Evolutionary conservation across 345 rosid species (phyloP).

Genomic region (Pistacia vera): DNA sequence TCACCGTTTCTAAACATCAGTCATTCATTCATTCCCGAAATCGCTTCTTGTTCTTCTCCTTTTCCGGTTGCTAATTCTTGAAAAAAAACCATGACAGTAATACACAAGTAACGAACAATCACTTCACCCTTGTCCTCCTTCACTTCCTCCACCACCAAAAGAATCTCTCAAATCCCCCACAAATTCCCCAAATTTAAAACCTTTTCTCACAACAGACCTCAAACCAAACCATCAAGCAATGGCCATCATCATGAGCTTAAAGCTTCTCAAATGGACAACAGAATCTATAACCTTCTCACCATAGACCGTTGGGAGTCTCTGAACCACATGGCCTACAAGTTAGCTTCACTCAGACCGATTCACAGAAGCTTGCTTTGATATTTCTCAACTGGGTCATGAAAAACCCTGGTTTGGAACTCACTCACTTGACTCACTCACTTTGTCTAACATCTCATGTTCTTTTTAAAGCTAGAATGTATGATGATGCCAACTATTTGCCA

Average conservation of each 20-base stretch:
- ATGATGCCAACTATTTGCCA: slow-evolving; percentile 39
- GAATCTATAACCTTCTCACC: too few relatives aligned
- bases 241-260: background rate
- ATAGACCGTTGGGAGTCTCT: too few relatives aligned
- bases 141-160: slow-evolving; percentile 28
- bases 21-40: too few relatives aligned
- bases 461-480: slow-evolving; percentile 83
- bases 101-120: background rate
- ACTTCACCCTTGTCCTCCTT: slow-evolving; percentile 20
- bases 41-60: too few relatives aligned
- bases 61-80: too few relatives aligned
- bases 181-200: slow-evolving; percentile 28
- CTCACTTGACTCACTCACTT: slow-evolving; percentile 55
- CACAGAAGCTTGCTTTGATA: too few relatives aligned
- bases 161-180: slow-evolving; percentile 20
- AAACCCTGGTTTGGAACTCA: slow-evolving; percentile 68
- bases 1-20: too few relatives aligned
- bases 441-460: slow-evolving; percentile 72
- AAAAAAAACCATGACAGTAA: too few relatives aligned
- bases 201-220: slow-evolving; percentile 17
- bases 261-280: too few relatives aligned
- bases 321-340: slow-evolving; percentile 52
- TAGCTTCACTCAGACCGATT: too few relatives aligned
- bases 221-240: slow-evolving; percentile 17
- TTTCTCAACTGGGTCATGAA: slow-evolving; percentile 48